Evolutionary conservation across 176 grass and related monocot species (phyloP).

Genomic region (Poa pratensis): DNA sequence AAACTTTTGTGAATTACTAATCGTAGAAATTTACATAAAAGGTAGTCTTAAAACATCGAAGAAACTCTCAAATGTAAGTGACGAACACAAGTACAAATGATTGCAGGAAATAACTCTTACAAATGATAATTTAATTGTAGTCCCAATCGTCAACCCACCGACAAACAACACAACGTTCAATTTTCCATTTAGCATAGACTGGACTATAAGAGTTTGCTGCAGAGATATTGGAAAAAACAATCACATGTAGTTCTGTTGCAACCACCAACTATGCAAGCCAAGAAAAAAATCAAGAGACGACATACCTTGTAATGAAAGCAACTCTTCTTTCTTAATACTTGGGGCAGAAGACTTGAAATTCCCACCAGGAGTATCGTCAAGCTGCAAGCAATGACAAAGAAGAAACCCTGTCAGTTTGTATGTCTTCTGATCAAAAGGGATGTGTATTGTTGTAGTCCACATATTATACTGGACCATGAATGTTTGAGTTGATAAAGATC

Average conservation of each 20-base stretch:
- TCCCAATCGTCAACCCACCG: slow-evolving; percentile 99
- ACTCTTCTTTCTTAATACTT: slow-evolving; percentile 57
- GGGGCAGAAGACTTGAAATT: slow-evolving; percentile 43
- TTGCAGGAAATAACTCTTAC: slow-evolving; percentile 71
- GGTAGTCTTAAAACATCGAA: not conserved
- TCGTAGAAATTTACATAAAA: slow-evolving; percentile 16
- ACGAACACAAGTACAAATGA: not conserved
- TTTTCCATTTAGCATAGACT: slow-evolving; percentile 88
- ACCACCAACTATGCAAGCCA: slow-evolving; percentile 8
- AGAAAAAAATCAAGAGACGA: slow-evolving; percentile 13
- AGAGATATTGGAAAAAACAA: slow-evolving; percentile 38
- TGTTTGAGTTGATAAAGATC: slow-evolving; percentile 14
- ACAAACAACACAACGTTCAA: slow-evolving; percentile 90
- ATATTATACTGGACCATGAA: not conserved
- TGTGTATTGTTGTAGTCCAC: not conserved
- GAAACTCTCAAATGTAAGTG: not conserved
- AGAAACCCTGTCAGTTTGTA: not conserved
- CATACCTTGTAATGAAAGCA: slow-evolving; percentile 54
- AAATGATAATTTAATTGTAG: slow-evolving; percentile 98
- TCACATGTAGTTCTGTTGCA: slow-evolving; percentile 8
- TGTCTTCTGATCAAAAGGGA: not conserved
- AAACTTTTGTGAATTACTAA: not conserved
- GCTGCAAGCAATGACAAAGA: slow-evolving; percentile 43
- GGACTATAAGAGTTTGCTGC: slow-evolving; percentile 75
- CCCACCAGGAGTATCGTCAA: slow-evolving; percentile 54